Conservation (phyloP, 768 basidiomycete genomes). For the Collybia nuda region DNA sequence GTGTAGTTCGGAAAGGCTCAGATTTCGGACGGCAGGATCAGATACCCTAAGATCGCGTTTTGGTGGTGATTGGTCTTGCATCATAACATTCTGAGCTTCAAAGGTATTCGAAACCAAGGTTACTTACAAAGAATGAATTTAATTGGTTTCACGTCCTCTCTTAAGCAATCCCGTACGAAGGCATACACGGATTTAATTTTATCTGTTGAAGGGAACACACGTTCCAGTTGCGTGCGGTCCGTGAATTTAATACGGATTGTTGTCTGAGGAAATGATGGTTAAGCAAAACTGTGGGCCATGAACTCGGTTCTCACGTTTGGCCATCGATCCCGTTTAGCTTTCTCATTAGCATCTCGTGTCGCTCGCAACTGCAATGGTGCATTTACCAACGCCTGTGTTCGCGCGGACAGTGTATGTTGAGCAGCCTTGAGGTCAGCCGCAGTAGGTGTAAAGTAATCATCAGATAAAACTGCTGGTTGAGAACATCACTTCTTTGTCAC, state of each 20-base stretch:
- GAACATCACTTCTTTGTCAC: constrained; percentile 1
- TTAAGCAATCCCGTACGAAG: constrained; percentile 71
- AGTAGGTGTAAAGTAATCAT: constrained; percentile 75
- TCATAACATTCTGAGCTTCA: not conserved
- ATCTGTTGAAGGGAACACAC: constrained; percentile 70
- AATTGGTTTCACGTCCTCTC: constrained; percentile 73
- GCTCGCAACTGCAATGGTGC: constrained; percentile 71
- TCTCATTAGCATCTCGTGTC: constrained; percentile 59
- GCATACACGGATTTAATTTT: constrained; percentile 85
- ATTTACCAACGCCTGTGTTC: constrained; percentile 61
- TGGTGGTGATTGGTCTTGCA: constrained; percentile 76
- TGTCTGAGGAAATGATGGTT: constrained; percentile 48
- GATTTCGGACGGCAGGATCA: constrained; percentile 69
- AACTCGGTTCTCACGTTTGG: constrained; percentile 52
- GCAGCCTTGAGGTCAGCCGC: constrained; percentile 67
- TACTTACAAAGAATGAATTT: constrained; percentile 84
- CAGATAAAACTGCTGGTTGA: constrained; percentile 52
- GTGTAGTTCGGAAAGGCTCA: constrained; percentile 65
- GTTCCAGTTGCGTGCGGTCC: constrained; percentile 81
- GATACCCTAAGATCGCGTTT: constrained; percentile 82
- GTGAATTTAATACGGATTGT: constrained; percentile 80
- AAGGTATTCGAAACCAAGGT: not conserved
- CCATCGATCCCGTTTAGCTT: constrained; percentile 64
- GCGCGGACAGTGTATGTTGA: constrained; percentile 60
- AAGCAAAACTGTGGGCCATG: not conserved